Percentiles rank a stretch among this genome's conserved stretches.
Evolutionary conservation across 2,329 filamentous ascomycete species (phyloP).

Genomic region (Alternaria triticina): DNA sequence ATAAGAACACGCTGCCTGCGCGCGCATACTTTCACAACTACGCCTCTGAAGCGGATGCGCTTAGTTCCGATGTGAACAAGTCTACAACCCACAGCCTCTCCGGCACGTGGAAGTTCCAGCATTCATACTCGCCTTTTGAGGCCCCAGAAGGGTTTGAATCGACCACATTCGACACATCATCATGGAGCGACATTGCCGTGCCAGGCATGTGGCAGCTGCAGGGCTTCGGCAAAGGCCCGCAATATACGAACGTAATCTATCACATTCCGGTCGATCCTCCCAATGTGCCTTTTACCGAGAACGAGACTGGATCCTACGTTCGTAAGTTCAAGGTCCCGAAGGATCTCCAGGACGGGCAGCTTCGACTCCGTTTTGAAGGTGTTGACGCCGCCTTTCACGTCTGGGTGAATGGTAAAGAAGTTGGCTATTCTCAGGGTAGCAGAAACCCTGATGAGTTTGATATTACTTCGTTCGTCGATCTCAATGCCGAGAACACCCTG

Average conservation of each 20-base stretch:
- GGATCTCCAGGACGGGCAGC: slow-evolving; percentile 59
- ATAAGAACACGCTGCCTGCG: slow-evolving; percentile 64
- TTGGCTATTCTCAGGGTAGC: slow-evolving; percentile 73
- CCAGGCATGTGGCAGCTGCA: slow-evolving; percentile 75
- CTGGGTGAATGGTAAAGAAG: slow-evolving; percentile 68
- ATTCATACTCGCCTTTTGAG: slow-evolving; percentile 45
- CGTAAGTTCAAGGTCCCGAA: slow-evolving; percentile 62
- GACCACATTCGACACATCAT: slow-evolving; percentile 42
- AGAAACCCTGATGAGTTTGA: slow-evolving; percentile 75
- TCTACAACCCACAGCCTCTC: slow-evolving; percentile 42
- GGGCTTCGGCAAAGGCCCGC: slow-evolving; percentile 67
- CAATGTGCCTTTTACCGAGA: slow-evolving; percentile 63
- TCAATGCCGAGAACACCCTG: slow-evolving; percentile 60
- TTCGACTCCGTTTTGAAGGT: slow-evolving; percentile 72
- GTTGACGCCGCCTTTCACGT: slow-evolving; percentile 75
- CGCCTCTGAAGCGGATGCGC: slow-evolving; percentile 56
- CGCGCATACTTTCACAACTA: slow-evolving; percentile 65
- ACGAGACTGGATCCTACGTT: slow-evolving; percentile 69
- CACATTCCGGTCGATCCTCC: slow-evolving; percentile 72
- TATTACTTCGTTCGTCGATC: slow-evolving; percentile 60
- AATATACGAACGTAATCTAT: slow-evolving; percentile 72
- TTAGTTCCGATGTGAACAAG: slow-evolving; percentile 48
- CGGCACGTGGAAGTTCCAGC: slow-evolving; percentile 50
- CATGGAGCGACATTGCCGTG: slow-evolving; percentile 63
- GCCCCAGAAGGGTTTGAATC: slow-evolving; percentile 45